Evolutionary conservation across 768 basidiomycete genomes (phyloP).

Genomic region (Leccinum pellstonianum): DNA sequence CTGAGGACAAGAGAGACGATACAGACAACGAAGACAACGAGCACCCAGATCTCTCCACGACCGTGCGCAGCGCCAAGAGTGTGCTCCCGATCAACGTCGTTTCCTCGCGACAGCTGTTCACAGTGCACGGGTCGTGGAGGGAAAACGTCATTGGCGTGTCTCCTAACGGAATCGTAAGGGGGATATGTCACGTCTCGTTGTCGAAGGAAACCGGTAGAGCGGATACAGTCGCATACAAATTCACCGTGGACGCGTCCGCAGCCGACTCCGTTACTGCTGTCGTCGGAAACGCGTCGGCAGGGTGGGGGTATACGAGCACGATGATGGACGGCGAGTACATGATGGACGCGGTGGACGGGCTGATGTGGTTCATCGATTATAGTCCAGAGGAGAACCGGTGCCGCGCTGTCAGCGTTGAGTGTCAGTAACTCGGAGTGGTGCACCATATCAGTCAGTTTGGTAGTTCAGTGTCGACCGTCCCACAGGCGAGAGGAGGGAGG

Average conservation of each 20-base stretch:
- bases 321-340: too few relatives aligned
- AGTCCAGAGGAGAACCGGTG: too few relatives aligned
- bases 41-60: background rate
- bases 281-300: too few relatives aligned
- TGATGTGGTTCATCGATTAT: too few relatives aligned
- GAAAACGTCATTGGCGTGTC: constrained; percentile 12
- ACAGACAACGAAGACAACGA: background rate
- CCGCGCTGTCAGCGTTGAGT: too few relatives aligned
- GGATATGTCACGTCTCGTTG: constrained; percentile 1
- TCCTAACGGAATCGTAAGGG: constrained; percentile 14
- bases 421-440: too few relatives aligned
- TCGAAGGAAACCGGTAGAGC: rapidly evolving
- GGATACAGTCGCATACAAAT: constrained; percentile 10
- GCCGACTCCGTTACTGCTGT: background rate
- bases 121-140: constrained; percentile 6
- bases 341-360: too few relatives aligned
- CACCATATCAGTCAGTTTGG: too few relatives aligned
- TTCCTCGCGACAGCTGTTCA: constrained; percentile 10
- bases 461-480: too few relatives aligned
- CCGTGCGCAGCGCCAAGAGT: constrained; percentile 3
- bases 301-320: too few relatives aligned
- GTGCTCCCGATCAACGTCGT: constrained; percentile 11
- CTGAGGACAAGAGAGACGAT: background rate
- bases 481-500: too few relatives aligned
- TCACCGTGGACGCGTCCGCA: constrained; percentile 18